Evolutionary conservation across 176 grass and related monocot species (phyloP).

Genomic region (Zea mays): Zm-B73-REFERENCE-NAM-5.0 NC_050096.1:97349001-97349500

Average conservation of each 20-base stretch:
- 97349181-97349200: background rate
- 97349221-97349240: background rate
- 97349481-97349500: no score
- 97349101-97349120: no score
- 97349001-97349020: no score
- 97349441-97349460: no score
- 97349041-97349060: no score
- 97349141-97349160: background rate
- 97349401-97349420: no score
- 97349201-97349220: background rate
- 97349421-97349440: no score
- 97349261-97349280: background rate
- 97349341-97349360: conserved; percentile 4
- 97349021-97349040: no score
- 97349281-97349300: conserved; percentile 1
- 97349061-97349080: no score
- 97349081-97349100: no score
- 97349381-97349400: conserved; percentile 4
- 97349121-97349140: background rate
- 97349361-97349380: conserved; percentile 5
- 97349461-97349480: no score
- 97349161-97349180: conserved; percentile 4
- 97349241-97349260: background rate
- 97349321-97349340: background rate
- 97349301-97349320: background rate